phyloP scores from a whole-genome alignment of 2,329 filamentous ascomycete genomes.

The Ascochyta viciae-villosae region DNA sequence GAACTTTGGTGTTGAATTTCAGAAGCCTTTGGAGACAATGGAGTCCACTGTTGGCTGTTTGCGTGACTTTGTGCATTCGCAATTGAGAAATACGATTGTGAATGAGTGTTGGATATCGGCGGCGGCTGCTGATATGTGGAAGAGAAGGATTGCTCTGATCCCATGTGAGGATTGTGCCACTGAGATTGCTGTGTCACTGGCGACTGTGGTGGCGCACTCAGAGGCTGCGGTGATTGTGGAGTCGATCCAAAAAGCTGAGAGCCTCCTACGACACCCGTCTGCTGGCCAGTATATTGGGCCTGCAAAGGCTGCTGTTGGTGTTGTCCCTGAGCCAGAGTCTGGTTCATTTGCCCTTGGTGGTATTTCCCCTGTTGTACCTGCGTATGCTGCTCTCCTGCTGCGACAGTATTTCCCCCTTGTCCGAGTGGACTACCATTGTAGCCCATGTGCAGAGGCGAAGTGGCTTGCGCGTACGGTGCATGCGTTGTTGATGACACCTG shows the following conservation, averaged over 20 bases:
- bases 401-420: constrained; percentile 17
- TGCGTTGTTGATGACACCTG: constrained; percentile 22
- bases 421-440: constrained; percentile 21
- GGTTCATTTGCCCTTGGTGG: constrained; percentile 12
- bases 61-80: background rate
- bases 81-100: constrained; percentile 19
- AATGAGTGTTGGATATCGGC: background rate
- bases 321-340: constrained; percentile 14
- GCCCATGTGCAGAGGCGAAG: constrained; percentile 19
- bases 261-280: constrained; percentile 35
- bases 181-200: constrained; percentile 18
- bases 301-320: constrained; percentile 17
- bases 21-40: constrained; percentile 23
- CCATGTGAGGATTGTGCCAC: constrained; percentile 7
- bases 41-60: constrained; percentile 34
- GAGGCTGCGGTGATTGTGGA: constrained; percentile 19
- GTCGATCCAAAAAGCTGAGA: constrained; percentile 12
- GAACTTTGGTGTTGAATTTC: constrained; percentile 21
- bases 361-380: constrained; percentile 23
- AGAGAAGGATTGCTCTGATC: constrained; percentile 7
- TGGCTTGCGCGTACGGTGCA: constrained; percentile 17
- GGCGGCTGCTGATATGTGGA: constrained; percentile 1
- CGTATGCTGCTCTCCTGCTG: constrained; percentile 7
- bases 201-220: constrained; percentile 19
- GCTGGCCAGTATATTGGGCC: constrained; percentile 28